Conservation (phyloP, 192 early-diverging fungal genomes). For the Obelidium mucronatum region DNA sequence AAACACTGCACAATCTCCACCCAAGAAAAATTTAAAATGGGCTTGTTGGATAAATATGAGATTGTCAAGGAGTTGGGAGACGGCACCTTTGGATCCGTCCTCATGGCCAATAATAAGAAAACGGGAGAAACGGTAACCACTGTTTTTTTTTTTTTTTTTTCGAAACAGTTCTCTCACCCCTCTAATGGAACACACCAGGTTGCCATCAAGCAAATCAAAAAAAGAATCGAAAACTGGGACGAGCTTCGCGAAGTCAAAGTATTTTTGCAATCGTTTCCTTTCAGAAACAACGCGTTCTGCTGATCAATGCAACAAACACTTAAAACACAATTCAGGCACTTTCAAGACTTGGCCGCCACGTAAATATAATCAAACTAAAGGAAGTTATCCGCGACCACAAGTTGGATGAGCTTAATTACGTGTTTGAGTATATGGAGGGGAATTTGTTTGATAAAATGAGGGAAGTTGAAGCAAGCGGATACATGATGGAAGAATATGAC, state of each 20-base stretch:
- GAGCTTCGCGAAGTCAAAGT: constrained; percentile 85
- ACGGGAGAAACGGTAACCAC: constrained; percentile 77
- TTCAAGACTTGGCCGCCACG: constrained; percentile 72
- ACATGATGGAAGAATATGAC: constrained; percentile 64
- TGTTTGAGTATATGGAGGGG: constrained; percentile 96
- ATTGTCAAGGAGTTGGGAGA: constrained; percentile 78
- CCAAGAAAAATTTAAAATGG: not conserved
- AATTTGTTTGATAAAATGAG: constrained; percentile 92
- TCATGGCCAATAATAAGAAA: constrained; percentile 66
- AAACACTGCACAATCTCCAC: no score
- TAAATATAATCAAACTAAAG: constrained; percentile 84
- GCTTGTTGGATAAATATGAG: constrained; percentile 59
- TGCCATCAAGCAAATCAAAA: constrained; percentile 90
- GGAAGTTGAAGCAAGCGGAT: constrained; percentile 64
- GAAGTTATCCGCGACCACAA: constrained; percentile 76
- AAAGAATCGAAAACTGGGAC: constrained; percentile 71
- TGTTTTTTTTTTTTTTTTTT: no score
- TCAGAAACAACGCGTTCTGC: not conserved
- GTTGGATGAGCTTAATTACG: constrained; percentile 87
- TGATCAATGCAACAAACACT: no score
- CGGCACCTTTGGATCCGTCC: constrained; percentile 84
- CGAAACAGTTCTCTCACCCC: no score
- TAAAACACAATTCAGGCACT: constrained; percentile 59
- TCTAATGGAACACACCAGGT: no score
- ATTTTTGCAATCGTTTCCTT: no score